Conservation (phyloP, 2,329 filamentous ascomycete species). For the Rugonectria rugulosa region DNA sequence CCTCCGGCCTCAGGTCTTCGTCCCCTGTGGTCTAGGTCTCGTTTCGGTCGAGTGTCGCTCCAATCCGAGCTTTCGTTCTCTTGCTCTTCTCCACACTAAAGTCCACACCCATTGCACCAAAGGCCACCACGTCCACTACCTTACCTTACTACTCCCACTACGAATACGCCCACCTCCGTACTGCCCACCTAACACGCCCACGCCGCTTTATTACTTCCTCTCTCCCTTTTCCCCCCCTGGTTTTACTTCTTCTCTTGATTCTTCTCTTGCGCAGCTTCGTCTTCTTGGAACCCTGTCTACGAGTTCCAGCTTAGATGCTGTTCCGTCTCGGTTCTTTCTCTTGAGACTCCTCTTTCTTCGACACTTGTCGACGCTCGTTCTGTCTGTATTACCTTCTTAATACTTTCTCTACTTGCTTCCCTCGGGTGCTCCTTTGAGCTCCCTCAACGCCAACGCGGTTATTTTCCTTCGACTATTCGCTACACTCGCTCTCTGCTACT, state of each 20-base stretch:
- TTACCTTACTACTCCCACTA: conserved; percentile 7
- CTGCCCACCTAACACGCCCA: conserved; percentile 29
- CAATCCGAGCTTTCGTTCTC: conserved; percentile 32
- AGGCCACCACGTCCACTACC: conserved; percentile 21
- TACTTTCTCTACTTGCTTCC: conserved; percentile 41
- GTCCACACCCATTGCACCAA: too few relatives aligned
- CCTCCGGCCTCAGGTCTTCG: conserved; percentile 38
- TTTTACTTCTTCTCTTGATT: conserved; percentile 32
- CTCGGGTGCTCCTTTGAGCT: conserved; percentile 26
- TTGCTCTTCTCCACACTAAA: conserved; percentile 35
- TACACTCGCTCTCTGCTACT: conserved; percentile 36
- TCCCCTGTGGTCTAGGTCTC: conserved; percentile 30
- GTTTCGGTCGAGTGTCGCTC: conserved; percentile 25
- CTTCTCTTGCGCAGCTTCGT: conserved; percentile 28
- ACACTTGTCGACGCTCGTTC: conserved; percentile 44
- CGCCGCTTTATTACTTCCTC: conserved; percentile 25
- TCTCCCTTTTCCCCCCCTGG: conserved; percentile 23
- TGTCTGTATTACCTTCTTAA: conserved; percentile 41
- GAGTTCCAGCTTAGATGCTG: conserved; percentile 41
- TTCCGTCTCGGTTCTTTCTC: conserved; percentile 36
- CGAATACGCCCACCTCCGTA: conserved; percentile 32
- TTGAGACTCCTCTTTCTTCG: conserved; percentile 40
- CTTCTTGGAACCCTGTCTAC: conserved; percentile 39
- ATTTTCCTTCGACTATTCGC: conserved; percentile 35
- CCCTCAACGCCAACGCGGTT: conserved; percentile 32